Base-by-base conservation (phyloP, 441 rosid genomes). In the Euphorbia celastroides region DNA sequence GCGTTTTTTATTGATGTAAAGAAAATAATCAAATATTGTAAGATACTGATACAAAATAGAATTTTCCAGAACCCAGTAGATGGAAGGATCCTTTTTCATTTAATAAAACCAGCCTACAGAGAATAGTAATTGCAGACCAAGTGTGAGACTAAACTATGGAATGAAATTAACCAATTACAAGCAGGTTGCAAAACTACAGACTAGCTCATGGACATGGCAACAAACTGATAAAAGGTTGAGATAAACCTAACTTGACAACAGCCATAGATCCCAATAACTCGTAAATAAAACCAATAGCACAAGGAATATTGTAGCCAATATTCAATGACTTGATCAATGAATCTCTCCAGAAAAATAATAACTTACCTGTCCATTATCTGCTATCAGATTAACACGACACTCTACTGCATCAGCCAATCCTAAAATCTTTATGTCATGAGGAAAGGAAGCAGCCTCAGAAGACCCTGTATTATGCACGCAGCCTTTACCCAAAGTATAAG, bases 321-420 rank as follows among this genome's bases (percentile, higher is more conserved):
- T 36, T 36, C n/a, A 10, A 54, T 9, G n/a, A 12, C 5, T 19
- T 25, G 20, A 30, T n/a, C 19, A 50, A 28, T 16, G 42, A 42
- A 59, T 8, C 61, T 38, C 13, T 31, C 27, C 56, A 22, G 27
- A 61, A 5, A 41, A 41, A 48, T n/a, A 66, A 38, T 22, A 25
- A 48, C 30, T 54, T 83, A 95, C 99, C 96, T 88, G 83, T 59
- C 96, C 92, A 77, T 80, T 84, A 71, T 80, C 90, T 50, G 87
- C 74, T 67, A 88, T 75, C 57, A 95, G 78, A 81, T 90, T 92
- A 72, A 95, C 75, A 73, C 87, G 93, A 56, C 88, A 95, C 81
- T 83, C 89, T 69, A 90, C 95, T 30, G 93, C 91, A 85, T 92
- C 97, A 68, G 93, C 80, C 70, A 95, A 70, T 69, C 97, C 96